These are phyloP conservation scores for Neoascochyta sp. DNA, from an alignment of 2,329 filamentous ascomycete species.

Conservation along the genomic window DNA sequence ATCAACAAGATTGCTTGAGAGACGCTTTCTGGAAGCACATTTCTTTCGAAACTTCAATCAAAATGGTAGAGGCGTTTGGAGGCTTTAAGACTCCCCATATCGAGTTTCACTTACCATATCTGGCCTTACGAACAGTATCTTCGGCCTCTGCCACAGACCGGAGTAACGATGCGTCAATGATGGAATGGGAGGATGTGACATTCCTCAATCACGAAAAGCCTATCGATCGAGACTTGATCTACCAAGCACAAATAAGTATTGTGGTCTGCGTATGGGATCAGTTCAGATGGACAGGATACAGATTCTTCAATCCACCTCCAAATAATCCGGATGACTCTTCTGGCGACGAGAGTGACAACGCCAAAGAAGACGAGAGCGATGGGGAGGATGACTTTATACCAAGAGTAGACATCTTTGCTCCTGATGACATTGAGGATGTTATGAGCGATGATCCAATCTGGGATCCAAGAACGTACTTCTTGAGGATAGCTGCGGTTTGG, in stretches of 20 bases:
- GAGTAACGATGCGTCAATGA: neutral
- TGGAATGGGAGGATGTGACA: neutral
- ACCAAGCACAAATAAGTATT: slow-evolving; percentile 3
- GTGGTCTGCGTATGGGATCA: slow-evolving; percentile 6
- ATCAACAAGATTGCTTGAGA: neutral
- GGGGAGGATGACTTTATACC: neutral
- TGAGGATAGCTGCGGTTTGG: slow-evolving; percentile 3
- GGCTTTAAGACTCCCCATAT: neutral
- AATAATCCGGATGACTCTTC: neutral
- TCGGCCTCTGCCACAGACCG: too few species aligned
- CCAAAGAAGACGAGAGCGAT: slow-evolving; percentile 1
- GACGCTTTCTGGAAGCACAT: neutral
- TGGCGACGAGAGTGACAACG: neutral
- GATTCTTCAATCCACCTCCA: slow-evolving; percentile 2
- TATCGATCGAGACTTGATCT: slow-evolving; percentile 1
- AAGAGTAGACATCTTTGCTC: slow-evolving; percentile 1
- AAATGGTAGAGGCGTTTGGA: neutral
- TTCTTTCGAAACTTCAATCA: neutral
- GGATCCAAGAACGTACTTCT: slow-evolving; percentile 11
- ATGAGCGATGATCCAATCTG: slow-evolving; percentile 3
- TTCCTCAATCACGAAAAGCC: neutral
- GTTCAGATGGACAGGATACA: slow-evolving; percentile 5
- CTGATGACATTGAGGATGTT: neutral
- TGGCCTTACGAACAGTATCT: neutral
- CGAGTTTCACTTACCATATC: neutral